A percentile compares a stretch with the other conserved stretches of the same genome.
phyloP scores from a whole-genome alignment of 345 rosid genomes.

The Cardamine resedifolia region DNA sequence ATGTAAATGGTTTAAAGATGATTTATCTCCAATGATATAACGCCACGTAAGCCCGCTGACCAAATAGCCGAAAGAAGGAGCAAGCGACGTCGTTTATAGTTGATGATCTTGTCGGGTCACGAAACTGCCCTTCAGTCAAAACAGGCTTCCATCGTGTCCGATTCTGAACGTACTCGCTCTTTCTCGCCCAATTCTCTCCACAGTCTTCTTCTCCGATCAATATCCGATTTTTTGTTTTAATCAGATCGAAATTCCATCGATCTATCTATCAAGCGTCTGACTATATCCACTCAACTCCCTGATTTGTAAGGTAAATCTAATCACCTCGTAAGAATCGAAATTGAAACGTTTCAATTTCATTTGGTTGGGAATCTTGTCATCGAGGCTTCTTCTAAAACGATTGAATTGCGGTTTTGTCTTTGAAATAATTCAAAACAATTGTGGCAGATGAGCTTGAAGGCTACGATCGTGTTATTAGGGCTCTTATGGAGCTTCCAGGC shows the following conservation, averaged over 20 bases:
- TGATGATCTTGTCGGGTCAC: slow-evolving; percentile 32
- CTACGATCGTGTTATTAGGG: slow-evolving; percentile 33
- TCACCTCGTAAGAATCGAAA: slow-evolving; percentile 21
- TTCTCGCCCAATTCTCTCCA: slow-evolving; percentile 2
- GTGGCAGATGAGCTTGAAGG: slow-evolving; percentile 36
- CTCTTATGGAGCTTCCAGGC: slow-evolving; percentile 39
- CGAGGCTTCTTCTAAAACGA: background rate
- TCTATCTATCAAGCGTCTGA: background rate
- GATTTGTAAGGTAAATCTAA: slow-evolving; percentile 30
- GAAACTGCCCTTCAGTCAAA: slow-evolving; percentile 35
- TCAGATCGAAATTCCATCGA: slow-evolving; percentile 11
- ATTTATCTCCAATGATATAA: background rate
- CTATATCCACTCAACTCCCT: background rate
- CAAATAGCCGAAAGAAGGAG: background rate
- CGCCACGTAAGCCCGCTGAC: slow-evolving; percentile 36
- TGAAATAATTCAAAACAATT: background rate
- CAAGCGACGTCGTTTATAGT: slow-evolving; percentile 40
- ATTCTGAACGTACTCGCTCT: slow-evolving; percentile 24
- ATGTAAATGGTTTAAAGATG: slow-evolving; percentile 2
- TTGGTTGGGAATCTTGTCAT: slow-evolving; percentile 9
- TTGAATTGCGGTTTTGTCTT: background rate
- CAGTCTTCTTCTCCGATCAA: slow-evolving; percentile 33
- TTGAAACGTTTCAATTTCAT: background rate
- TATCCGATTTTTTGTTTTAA: background rate
- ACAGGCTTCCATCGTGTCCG: slow-evolving; percentile 27